Base-by-base conservation (phyloP, 306 rosid genomes). In the Pyrus bretschneideri region DNA sequence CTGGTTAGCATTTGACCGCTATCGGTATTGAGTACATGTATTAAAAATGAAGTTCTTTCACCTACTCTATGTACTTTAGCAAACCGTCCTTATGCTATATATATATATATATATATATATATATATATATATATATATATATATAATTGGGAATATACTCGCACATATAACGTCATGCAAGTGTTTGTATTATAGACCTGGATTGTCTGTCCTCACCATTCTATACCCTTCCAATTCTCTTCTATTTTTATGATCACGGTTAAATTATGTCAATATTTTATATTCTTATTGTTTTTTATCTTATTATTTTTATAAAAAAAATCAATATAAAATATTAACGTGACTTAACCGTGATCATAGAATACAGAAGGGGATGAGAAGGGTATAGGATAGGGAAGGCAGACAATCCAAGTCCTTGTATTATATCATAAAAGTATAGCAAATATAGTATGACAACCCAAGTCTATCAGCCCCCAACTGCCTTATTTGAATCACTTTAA, bases 371-470 rank as follows among this genome's bases (percentile, higher is more conserved):
- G 2, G 1, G 27, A 25, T 25, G 27, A 25, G 27, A 25, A 25
- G 0, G 0, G 2, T 25, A 25, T 25, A 0, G 0, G 2, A 25
- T 25, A 0, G 2, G 2, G 0, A 25, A 0, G 27, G 27, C 27
- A 25, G 27, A 25, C 27, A 25, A 25, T 25, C 2, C 0, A 25
- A 0, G 2, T 25, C 0, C 0, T 15, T 14, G 76, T 21, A 71
- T 10, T 35, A 65, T 65, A 65, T 65, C 21, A 19, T 18, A 23
- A 18, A 30, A 10, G 15, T 5, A 4, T 1, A 11, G 7, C 3
- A 38, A 42, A 42, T 42, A 9, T 10, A 22, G 31, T 51, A 71
- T 14, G 67, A 38, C 76, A 38, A 23, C 55, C 15, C 63, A 22
- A 22, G 4, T 35, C 23, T 23, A 35, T 22, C 51, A 33, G 12